Base-by-base conservation (phyloP, 2,329 filamentous ascomycete species). In the Metarhizium guizhouense region DNA sequence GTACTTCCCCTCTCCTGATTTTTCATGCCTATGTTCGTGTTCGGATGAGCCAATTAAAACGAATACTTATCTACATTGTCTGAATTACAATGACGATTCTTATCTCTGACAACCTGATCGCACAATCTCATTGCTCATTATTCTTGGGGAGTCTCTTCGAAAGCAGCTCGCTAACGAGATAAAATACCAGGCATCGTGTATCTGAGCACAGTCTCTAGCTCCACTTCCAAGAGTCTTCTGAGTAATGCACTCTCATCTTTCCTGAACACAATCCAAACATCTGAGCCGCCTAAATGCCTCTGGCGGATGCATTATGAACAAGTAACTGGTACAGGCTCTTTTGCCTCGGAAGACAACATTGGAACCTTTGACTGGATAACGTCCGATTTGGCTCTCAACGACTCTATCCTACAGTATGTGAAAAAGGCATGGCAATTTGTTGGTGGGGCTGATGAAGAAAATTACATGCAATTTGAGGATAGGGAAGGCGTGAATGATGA, bases 31-130 rank as follows among this genome's bases (percentile, higher is more conserved):
- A 14, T 54, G 49, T 65, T 69, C 78, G 72, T 79, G 73, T 80
- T 78, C 87, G 91, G 93, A 96, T 97, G 92, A 96, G 79, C 73
- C 74, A 81, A 51, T 53, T 57, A 72, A 74, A 78, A 79, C 73
- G 81, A 95, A 94, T 90, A 92, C 92, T 97, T 97, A 97, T 96
- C 93, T 96, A 97, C 93, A 96, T 97, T 97, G 91, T 88, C 93
- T 92, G 93, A 95, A 87, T 75, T 76, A 72, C 80, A 81, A 75
- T 95, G 92, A 95, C 85, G 91, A 94, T 81, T 54, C 81, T 79
- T 78, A 78, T 82, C 84, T 91, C 87, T 93, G 86, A 93, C 85
- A 90, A 86, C 76, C 90, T 95, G 90, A 95, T 83, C 32, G 74
- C 76, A 75, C 73, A 34, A 66, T 59, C 54, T 59, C 43, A 50